These are phyloP conservation scores for Circinella minor DNA, from an alignment of 371 early-diverging fungal genomes.

Conservation along the genomic window DNA sequence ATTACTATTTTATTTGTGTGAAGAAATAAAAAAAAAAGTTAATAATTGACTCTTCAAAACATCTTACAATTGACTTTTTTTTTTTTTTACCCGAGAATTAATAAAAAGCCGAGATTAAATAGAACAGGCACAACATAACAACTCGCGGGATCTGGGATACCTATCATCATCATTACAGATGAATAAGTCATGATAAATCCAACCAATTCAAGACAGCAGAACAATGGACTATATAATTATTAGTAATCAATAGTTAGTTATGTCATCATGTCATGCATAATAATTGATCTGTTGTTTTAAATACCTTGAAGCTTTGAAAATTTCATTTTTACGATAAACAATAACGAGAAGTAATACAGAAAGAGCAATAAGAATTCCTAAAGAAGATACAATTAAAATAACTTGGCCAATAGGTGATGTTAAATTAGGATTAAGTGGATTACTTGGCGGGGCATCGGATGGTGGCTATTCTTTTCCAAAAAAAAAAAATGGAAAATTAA, in stretches of 20 bases:
- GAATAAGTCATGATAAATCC: constrained; percentile 60
- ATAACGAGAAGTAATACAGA: constrained; percentile 41
- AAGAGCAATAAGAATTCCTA: constrained; percentile 39
- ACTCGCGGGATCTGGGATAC: constrained; percentile 45
- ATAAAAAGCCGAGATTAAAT: constrained; percentile 59
- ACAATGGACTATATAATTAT: constrained; percentile 46
- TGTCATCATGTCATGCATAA: no score
- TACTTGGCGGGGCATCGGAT: constrained; percentile 56
- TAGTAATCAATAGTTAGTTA: no score
- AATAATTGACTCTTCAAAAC: not conserved
- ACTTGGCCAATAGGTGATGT: constrained; percentile 47
- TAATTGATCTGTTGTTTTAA: not conserved
- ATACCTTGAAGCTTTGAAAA: constrained; percentile 67
- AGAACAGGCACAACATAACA: constrained; percentile 55
- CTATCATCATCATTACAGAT: constrained; percentile 55
- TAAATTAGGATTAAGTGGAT: constrained; percentile 54
- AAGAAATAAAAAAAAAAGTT: not conserved
- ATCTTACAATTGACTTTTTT: not conserved
- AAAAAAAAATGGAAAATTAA: not conserved
- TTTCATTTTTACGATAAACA: constrained; percentile 45
- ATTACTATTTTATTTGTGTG: constrained; percentile 36
- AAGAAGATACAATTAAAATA: constrained; percentile 45
- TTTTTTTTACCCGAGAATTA: constrained; percentile 51
- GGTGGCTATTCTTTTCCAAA: constrained; percentile 37
- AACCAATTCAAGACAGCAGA: constrained; percentile 61